A percentile compares a stretch with the other conserved stretches of the same genome.
Evolutionary conservation across 1,284 basidiomycete species (phyloP).

Genomic region (Omphalotus olearius): DNA sequence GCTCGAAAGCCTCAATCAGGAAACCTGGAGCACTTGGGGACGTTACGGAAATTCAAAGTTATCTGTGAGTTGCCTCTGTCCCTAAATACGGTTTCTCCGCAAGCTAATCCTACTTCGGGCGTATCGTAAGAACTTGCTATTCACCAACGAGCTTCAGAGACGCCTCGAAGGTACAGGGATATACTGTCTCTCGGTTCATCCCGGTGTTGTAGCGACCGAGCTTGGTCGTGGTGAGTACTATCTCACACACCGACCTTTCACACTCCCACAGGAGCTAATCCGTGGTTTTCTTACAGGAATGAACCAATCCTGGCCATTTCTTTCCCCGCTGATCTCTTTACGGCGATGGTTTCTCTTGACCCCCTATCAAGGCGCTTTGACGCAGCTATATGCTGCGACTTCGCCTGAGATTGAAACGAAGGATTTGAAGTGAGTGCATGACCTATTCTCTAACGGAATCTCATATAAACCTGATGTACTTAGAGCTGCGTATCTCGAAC

Average conservation of each 20-base stretch:
- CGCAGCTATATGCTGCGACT: slow-evolving; percentile 17
- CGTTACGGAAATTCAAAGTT: slow-evolving; percentile 7
- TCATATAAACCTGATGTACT: no score
- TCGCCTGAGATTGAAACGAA: slow-evolving; percentile 16
- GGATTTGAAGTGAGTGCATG: slow-evolving; percentile 18
- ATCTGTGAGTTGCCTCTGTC: background rate
- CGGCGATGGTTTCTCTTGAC: background rate
- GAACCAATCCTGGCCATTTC: slow-evolving; percentile 4
- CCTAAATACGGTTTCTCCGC: no score
- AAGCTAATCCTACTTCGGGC: no score
- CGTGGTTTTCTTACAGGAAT: background rate
- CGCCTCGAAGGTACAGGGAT: slow-evolving; percentile 1
- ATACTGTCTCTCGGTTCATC: slow-evolving; percentile 2
- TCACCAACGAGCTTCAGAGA: slow-evolving; percentile 6
- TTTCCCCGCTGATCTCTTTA: background rate
- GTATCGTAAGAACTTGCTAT: background rate
- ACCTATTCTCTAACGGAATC: background rate
- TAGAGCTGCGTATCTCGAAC: slow-evolving; percentile 5
- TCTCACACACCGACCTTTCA: no score
- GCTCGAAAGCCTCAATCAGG: slow-evolving; percentile 4
- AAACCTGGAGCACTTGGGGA: background rate
- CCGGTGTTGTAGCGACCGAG: slow-evolving; percentile 1
- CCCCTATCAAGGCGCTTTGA: slow-evolving; percentile 13
- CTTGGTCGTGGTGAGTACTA: background rate
- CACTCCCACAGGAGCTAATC: background rate